Base-by-base conservation (phyloP, 2,329 filamentous ascomycete species). In the Aureobasidium sp. region DNA sequence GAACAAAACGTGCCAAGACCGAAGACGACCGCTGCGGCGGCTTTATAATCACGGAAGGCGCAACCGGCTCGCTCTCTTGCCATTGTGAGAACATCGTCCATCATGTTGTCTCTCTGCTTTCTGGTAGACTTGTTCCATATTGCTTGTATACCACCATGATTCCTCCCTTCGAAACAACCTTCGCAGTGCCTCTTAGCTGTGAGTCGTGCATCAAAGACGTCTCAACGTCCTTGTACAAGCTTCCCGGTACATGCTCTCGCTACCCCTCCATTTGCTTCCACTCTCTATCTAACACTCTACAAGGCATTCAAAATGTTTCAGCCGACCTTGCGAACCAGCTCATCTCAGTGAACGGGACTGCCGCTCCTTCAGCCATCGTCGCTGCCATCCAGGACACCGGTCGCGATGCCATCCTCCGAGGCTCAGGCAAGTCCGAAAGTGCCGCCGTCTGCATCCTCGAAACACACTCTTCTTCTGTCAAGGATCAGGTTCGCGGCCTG, bases 401-500 rank as follows among this genome's bases (percentile, higher is more conserved):
- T 58, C 85, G 91, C 70, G 93, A 97, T 82, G 93, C 93, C 49
- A 97, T 99, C 70, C 78, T 99, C 62, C 87, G 94, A 67, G 94
- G 94, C 61, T 92, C 89, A 63, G 94, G 94, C 66, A 83, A 82
- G 68, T 87, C 90, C 71, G 87, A 97, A 76, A 90, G 90, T 92
- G 90, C 91, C 33, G 91, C 93, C 48, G 94, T 99, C 47, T 96
- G 92, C 76, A 97, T 99, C 70, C 85, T 99, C 64, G 94, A 99
- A 79, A 95, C 91, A 62, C 86, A 90, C 70, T 82, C 85, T 49
- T 77, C 75, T 40, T 74, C 75, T 62, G 82, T 86, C 61, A 73
- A 78, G 66, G 82, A 87, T 69, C 81, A 89, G 68, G 91, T 99
- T 58, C 85, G 90, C 67, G 94, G 94, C 31, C 79, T 99, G 44